Conservation (phyloP, 768 basidiomycete genomes). For the Hericium rajendrae region DNA sequence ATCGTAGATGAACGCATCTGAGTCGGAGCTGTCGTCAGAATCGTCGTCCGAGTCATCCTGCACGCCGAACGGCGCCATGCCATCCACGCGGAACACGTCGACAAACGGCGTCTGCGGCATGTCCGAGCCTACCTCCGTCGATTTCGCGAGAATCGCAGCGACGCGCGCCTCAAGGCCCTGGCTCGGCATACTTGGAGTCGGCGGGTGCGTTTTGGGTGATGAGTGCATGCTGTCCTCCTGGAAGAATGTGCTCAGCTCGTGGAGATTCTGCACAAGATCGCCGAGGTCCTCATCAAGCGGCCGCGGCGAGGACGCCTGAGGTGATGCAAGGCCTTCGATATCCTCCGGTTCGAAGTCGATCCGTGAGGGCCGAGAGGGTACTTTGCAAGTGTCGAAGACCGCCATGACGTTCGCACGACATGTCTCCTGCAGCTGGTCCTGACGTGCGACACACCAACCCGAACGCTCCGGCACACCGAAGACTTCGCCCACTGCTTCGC, state of each 20-base stretch:
- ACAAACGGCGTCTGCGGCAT: conserved; percentile 72
- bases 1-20: conserved; percentile 28
- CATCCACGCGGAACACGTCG: conserved; percentile 60
- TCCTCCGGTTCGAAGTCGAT: conserved; percentile 66
- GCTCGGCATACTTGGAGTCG: conserved; percentile 34
- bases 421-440: conserved; percentile 45
- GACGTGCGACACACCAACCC: conserved; percentile 79
- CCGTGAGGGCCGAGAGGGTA: conserved; percentile 57
- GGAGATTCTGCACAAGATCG: conserved; percentile 68
- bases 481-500: conserved; percentile 40
- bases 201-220: neutral
- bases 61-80: conserved; percentile 12
- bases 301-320: neutral
- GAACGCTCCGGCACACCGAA: conserved; percentile 78
- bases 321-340: conserved; percentile 25
- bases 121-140: conserved; percentile 46
- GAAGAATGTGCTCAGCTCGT: conserved; percentile 69
- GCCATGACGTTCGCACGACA: conserved; percentile 76
- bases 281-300: conserved; percentile 54
- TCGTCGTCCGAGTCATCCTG: conserved; percentile 19
- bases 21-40: conserved; percentile 23
- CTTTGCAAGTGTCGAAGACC: conserved; percentile 77
- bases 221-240: conserved; percentile 30
- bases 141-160: conserved; percentile 75
- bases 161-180: conserved; percentile 66